phyloP scores from a whole-genome alignment of 192 early-diverging fungal genomes.

The Entomortierella chlamydospora region DNA sequence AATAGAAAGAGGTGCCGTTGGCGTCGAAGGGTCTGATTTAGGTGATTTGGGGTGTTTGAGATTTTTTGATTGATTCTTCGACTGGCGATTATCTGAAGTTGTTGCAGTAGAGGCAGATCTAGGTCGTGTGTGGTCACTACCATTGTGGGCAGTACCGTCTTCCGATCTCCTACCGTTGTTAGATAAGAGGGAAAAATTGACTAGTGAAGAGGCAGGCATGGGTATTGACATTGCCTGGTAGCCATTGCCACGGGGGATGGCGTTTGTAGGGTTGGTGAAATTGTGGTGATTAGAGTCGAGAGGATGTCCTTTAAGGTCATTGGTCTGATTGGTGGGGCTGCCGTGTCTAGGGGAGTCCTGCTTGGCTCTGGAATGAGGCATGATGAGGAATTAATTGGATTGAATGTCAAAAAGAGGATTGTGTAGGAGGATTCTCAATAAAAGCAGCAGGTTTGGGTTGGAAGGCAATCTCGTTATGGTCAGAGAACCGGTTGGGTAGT shows the following conservation, averaged over 20 bases:
- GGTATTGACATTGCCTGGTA: slow-evolving; percentile 49
- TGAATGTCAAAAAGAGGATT: not conserved
- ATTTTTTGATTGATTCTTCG: no score
- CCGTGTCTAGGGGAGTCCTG: not conserved
- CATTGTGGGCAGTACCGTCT: not conserved
- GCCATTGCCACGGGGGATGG: slow-evolving; percentile 43
- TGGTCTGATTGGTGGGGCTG: slow-evolving; percentile 10
- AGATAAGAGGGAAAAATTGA: slow-evolving; percentile 30
- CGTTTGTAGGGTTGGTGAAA: slow-evolving; percentile 4
- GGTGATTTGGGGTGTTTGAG: not conserved
- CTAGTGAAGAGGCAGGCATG: slow-evolving; percentile 28
- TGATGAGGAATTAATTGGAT: not conserved
- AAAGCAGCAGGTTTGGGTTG: no score
- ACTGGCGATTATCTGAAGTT: not conserved
- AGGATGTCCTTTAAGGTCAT: slow-evolving; percentile 23
- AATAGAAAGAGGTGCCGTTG: not conserved
- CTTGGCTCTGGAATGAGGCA: not conserved
- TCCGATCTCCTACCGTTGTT: not conserved
- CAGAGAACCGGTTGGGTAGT: not conserved
- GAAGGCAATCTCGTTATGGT: not conserved
- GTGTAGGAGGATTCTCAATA: no score
- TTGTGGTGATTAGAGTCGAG: slow-evolving; percentile 22
- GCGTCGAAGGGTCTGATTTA: slow-evolving; percentile 22
- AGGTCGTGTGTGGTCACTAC: not conserved
- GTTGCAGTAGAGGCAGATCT: not conserved